Conservation (phyloP, 768 basidiomycete species). For the Suillus hirtellus region DNA sequence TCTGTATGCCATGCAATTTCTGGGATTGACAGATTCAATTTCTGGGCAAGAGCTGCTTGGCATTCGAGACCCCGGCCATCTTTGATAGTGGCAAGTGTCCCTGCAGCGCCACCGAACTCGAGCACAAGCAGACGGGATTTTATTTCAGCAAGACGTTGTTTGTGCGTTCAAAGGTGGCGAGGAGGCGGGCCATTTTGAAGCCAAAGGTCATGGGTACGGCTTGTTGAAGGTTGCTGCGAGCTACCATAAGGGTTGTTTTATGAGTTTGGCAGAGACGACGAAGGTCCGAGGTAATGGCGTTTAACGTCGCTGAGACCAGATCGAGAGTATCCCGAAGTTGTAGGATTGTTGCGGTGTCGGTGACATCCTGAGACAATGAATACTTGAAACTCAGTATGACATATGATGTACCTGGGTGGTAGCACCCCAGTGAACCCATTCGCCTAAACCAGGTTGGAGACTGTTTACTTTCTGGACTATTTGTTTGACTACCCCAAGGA, state of each 20-base stretch:
- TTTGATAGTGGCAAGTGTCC: constrained; percentile 45
- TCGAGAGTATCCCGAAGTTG: constrained; percentile 42
- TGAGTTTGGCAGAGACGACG: constrained; percentile 31
- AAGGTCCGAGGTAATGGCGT: constrained; percentile 31
- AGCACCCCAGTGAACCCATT: constrained; percentile 50
- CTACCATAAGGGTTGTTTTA: constrained; percentile 44
- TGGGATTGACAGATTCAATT: constrained; percentile 23
- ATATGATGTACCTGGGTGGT: constrained; percentile 43
- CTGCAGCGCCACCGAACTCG: constrained; percentile 48
- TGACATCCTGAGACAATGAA: constrained; percentile 40
- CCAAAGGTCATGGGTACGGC: constrained; percentile 50
- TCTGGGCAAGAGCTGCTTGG: constrained; percentile 23
- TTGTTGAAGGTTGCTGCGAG: constrained; percentile 48
- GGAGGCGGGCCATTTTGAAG: constrained; percentile 46
- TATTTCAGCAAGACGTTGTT: constrained; percentile 38
- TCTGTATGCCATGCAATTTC: constrained; percentile 43
- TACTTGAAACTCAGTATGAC: constrained; percentile 6
- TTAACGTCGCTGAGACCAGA: constrained; percentile 32
- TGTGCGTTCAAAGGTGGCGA: constrained; percentile 43
- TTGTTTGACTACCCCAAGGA: constrained; percentile 45
- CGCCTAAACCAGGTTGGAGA: constrained; percentile 37
- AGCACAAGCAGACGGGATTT: constrained; percentile 39
- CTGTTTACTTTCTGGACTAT: constrained; percentile 40
- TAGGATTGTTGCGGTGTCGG: constrained; percentile 46
- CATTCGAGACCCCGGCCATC: constrained; percentile 33